These are phyloP conservation scores for Penicillium italicum DNA, from an alignment of 2,329 filamentous ascomycete genomes.

Conservation along the genomic window DNA sequence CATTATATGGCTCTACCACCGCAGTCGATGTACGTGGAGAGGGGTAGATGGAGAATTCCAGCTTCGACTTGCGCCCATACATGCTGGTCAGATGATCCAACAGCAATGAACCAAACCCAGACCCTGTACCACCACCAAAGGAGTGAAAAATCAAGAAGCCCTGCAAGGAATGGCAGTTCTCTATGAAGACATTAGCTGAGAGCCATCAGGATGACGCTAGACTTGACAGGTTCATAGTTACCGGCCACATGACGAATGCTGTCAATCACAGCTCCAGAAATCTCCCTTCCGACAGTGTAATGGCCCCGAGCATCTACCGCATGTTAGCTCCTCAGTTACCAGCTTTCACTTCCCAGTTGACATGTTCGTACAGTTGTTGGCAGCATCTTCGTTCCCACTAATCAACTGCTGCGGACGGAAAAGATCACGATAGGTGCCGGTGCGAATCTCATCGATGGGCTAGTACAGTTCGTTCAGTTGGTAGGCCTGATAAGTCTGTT, in stretches of 20 bases:
- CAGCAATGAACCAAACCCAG: conserved; percentile 62
- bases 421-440: conserved; percentile 58
- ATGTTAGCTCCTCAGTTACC: conserved; percentile 11
- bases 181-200: conserved; percentile 35
- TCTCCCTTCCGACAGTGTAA: conserved; percentile 66
- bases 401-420: conserved; percentile 66
- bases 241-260: conserved; percentile 62
- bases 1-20: conserved; percentile 67
- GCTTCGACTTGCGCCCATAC: conserved; percentile 66
- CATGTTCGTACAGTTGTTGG: conserved; percentile 58
- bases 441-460: conserved; percentile 66
- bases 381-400: conserved; percentile 66
- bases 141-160: conserved; percentile 68
- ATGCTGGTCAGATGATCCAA: conserved; percentile 62
- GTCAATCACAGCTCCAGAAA: conserved; percentile 61
- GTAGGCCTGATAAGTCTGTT: background rate
- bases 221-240: conserved; percentile 34
- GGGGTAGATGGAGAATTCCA: conserved; percentile 65
- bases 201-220: conserved; percentile 10
- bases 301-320: conserved; percentile 61
- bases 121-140: conserved; percentile 65
- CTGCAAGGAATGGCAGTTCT: conserved; percentile 64
- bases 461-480: conserved; percentile 21
- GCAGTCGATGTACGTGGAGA: conserved; percentile 62
- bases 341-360: background rate